Conservation (phyloP, 192 early-diverging fungal genomes). For the Dispira simplex region DNA sequence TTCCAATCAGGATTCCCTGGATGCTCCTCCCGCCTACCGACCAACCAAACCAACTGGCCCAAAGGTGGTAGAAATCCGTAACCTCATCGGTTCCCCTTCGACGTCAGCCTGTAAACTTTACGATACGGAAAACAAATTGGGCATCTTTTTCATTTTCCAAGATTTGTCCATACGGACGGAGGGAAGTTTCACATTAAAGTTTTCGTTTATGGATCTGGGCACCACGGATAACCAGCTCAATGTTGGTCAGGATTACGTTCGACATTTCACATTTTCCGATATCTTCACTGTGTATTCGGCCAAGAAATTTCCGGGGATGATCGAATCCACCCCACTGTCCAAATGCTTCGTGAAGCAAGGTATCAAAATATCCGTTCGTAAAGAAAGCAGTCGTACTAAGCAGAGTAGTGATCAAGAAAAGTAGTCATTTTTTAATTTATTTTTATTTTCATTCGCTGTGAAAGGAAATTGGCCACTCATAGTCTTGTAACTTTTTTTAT, state of each 20-base stretch:
- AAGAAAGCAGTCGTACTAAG: slow-evolving; percentile 13
- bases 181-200: slow-evolving; percentile 50
- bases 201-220: slow-evolving; percentile 45
- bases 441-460: no score
- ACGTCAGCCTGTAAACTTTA: slow-evolving; percentile 50
- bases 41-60: background rate
- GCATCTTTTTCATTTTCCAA: slow-evolving; percentile 68
- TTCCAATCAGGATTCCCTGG: slow-evolving; percentile 6
- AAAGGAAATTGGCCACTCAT: no score
- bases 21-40: background rate
- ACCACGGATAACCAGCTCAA: slow-evolving; percentile 32
- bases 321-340: slow-evolving; percentile 58
- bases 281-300: slow-evolving; percentile 57
- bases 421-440: no score
- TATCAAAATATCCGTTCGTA: slow-evolving; percentile 65
- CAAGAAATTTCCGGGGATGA: slow-evolving; percentile 69
- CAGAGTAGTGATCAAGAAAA: no score
- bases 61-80: slow-evolving; percentile 28
- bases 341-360: slow-evolving; percentile 58
- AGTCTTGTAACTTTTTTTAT: no score
- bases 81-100: slow-evolving; percentile 51
- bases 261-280: slow-evolving; percentile 37
- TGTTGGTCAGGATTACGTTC: slow-evolving; percentile 23
- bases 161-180: slow-evolving; percentile 63
- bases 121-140: slow-evolving; percentile 43